Conservation (phyloP, 345 rosid genomes). For the Mallotus nudiflorus region DNA sequence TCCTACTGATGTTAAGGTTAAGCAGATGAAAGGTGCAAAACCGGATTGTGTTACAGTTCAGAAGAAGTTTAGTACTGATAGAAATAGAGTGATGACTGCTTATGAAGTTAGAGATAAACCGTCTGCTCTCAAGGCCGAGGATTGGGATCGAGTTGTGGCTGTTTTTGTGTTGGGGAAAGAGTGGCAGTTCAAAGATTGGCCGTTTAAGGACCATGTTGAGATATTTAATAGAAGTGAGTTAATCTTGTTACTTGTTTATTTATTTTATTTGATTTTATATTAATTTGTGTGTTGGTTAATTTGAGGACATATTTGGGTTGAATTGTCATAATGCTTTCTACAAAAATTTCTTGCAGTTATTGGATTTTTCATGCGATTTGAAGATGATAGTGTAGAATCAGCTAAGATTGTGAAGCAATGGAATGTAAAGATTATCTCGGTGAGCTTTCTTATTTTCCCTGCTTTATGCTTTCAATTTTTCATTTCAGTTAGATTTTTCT, state of each 20-base stretch:
- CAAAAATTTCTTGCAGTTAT: constrained; percentile 55
- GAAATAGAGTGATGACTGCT: constrained; percentile 80
- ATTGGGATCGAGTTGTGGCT: constrained; percentile 93
- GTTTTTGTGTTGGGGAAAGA: constrained; percentile 92
- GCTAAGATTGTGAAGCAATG: constrained; percentile 95
- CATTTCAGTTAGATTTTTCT: background rate
- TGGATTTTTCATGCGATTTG: constrained; percentile 92
- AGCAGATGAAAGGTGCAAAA: constrained; percentile 78
- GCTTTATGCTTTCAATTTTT: background rate
- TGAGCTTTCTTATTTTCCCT: constrained; percentile 28
- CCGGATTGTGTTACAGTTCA: constrained; percentile 94
- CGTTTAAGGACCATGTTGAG: constrained; percentile 93
- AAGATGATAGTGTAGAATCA: constrained; percentile 93
- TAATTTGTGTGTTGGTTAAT: constrained; percentile 1
- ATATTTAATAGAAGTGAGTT: constrained; percentile 85
- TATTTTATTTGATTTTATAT: background rate
- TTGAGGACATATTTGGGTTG: background rate
- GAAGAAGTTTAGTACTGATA: constrained; percentile 93
- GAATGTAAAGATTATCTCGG: constrained; percentile 97
- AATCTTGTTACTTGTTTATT: constrained; percentile 3
- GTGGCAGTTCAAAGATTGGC: constrained; percentile 99
- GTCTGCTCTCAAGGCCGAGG: constrained; percentile 66
- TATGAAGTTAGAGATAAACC: constrained; percentile 98
- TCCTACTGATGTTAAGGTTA: constrained; percentile 85
- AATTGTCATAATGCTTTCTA: constrained; percentile 3